Percentiles rank a stretch among this genome's conserved stretches.
Evolutionary conservation across 1,284 basidiomycete species (phyloP).

Genomic region (Inonotus hispidus): DNA sequence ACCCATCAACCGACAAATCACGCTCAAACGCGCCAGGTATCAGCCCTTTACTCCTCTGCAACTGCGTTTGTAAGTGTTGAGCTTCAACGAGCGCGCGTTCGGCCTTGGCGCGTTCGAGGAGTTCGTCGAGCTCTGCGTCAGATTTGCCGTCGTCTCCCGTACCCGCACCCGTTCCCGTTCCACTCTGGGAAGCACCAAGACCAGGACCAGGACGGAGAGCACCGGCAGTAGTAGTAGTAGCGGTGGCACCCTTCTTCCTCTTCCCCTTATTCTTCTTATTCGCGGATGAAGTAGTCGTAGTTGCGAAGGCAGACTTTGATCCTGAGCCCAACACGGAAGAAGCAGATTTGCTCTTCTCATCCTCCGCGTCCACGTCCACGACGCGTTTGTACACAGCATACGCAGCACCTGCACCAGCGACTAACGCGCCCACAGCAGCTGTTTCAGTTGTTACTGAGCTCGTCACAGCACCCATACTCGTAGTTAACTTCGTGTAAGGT

Average conservation of each 20-base stretch:
- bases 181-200: too few relatives aligned
- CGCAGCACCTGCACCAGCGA: constrained; percentile 35
- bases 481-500: not conserved
- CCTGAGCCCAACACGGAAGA: too few relatives aligned
- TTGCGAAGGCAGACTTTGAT: too few relatives aligned
- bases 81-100: constrained; percentile 7
- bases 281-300: constrained; percentile 26
- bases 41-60: constrained; percentile 22
- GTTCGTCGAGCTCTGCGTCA: constrained; percentile 13
- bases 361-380: constrained; percentile 7
- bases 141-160: not conserved
- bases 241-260: constrained; percentile 27
- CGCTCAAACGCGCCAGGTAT: constrained; percentile 44
- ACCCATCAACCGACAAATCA: not conserved
- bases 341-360: too few relatives aligned
- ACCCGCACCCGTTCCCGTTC: constrained; percentile 1
- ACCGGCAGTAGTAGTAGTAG: not conserved
- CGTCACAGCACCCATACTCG: constrained; percentile 44
- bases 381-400: constrained; percentile 13
- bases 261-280: constrained; percentile 37
- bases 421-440: constrained; percentile 35
- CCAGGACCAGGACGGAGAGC: too few relatives aligned
- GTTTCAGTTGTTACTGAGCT: constrained; percentile 34
- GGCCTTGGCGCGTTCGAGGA: constrained; percentile 18
- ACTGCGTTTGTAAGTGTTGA: constrained; percentile 6